Base-by-base conservation (phyloP, 345 rosid genomes). In the Hypericum perforatum region DNA sequence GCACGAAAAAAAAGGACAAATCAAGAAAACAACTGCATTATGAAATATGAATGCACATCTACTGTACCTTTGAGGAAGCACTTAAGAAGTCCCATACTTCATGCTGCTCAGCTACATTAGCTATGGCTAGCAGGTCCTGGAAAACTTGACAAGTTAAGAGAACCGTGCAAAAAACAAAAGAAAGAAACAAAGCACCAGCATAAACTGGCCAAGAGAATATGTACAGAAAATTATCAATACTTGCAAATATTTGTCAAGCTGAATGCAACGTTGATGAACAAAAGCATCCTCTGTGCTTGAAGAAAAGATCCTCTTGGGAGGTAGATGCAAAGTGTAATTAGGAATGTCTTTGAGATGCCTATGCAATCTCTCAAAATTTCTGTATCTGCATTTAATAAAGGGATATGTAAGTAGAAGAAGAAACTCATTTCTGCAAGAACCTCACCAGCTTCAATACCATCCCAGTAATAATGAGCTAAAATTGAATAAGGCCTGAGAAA, bases 11-110 rank as follows among this genome's bases (percentile, higher is more conserved):
- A 9, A 0, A 9, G 10, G 32, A 39, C 16, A 29, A 45, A 37
- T 47, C 22, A 8, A 39, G 45, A 16, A 11, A 41, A 37, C 9
- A n/a, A 39, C 29, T 40, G 14, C 16, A 40, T 37, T 1, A 41
- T 49, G 53, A 39, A 11, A 6, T 14, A 41, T 6, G 54, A 41
- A 13, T 45, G 22, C 7, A 16, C 10, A 50, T 32, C 44, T 41
- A 36, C 67, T 14, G 52, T 39, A 94, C 99, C 94, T 94, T 86
- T 14, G 99, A 94, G 56, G 87, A 64, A 57, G 29, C 80, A 68
- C 97, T 94, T 60, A 94, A 67, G 73, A 94, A 94, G 72, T 94
- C 99, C 99, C 92, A 82, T 61, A 94, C 97, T 89, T 94, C 99
- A 75, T 89, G 95, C 61, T 89, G 99, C 68, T 94, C 99, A 52